Base-by-base conservation (phyloP, 352 stramenopile genomes). In the Pythium oligandrum region DNA sequence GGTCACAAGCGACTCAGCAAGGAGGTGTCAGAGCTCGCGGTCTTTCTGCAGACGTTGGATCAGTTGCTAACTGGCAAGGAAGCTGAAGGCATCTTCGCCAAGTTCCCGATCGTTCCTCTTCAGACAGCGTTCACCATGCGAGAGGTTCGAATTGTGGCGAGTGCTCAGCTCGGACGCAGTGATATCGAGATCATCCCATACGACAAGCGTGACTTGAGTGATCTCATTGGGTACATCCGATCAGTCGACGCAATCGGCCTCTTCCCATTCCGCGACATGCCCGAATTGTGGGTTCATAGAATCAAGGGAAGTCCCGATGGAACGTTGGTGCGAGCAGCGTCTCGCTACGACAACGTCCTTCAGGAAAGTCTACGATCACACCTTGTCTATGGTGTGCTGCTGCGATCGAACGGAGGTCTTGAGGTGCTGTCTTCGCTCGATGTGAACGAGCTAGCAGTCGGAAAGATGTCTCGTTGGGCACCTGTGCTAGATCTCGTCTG, bases 261-360 rank as follows among this genome's bases (percentile, higher is more conserved):
- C n/a, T 89, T 91, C n/a, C 59, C 70, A 8, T 91, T 80, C 42
- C 51, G 75, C 12, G 80, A 91, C 17, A 63, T 88, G 12, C 80
- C 80, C 0, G 66, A 84, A 33, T 49, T 91, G 0, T 64, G 75
- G 57, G 54, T 89, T 30, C 63, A 72, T 3, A 71, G 70, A 48
- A 57, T 76, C 0, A 66, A 65, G 4, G 70, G 72, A 6, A 72
- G 70, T 37, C 42, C 68, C 10, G 73, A 78, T 4, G 61, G 66
- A 3, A 78, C 73, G 6, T 53, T 91, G 7, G 51, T 79, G 3
- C 61, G 56, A 4, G 72, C 87, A 1, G 54, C 52, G 17, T 70
- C 75, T 1, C 71, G 76, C 4, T 89, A 87, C 30, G 72, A 88
- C 38, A 64, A 89, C 48, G 76, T 89, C 3, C 44, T 91, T 11